phyloP scores from a whole-genome alignment of 805 yeast genomes.

The Saturnispora mendoncae region DNA sequence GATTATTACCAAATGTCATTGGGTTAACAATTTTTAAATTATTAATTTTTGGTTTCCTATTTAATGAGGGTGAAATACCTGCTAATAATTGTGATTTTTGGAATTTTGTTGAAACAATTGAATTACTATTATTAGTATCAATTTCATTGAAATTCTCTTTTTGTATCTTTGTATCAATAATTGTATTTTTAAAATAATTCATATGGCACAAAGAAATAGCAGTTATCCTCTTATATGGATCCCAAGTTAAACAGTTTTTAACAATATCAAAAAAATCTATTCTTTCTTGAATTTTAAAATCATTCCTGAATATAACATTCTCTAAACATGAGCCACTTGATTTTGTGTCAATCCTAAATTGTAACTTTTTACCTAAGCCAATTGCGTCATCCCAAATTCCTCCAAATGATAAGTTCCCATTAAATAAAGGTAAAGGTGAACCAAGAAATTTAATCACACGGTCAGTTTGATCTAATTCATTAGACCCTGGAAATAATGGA shows the following conservation, averaged over 20 bases:
- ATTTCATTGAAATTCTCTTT: slow-evolving; percentile 10
- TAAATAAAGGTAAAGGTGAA: slow-evolving; percentile 45
- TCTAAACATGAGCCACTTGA: slow-evolving; percentile 42
- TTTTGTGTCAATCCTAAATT: slow-evolving; percentile 5
- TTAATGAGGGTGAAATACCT: slow-evolving; percentile 7
- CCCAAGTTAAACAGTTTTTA: slow-evolving; percentile 59
- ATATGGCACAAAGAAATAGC: slow-evolving; percentile 39
- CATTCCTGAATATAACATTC: slow-evolving; percentile 38
- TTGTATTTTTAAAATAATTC: slow-evolving; percentile 46
- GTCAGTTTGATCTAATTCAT: slow-evolving; percentile 72
- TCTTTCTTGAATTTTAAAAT: slow-evolving; percentile 29
- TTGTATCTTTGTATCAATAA: slow-evolving; percentile 17
- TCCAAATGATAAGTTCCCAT: slow-evolving; percentile 49
- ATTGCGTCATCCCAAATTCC: slow-evolving; percentile 68
- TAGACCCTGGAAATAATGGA: slow-evolving; percentile 79
- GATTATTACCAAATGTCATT: background rate
- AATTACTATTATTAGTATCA: background rate
- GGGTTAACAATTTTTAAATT: background rate
- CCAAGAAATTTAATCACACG: slow-evolving; percentile 64
- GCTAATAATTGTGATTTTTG: slow-evolving; percentile 8
- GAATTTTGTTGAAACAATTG: background rate
- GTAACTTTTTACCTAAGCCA: slow-evolving; percentile 38
- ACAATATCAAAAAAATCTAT: slow-evolving; percentile 36
- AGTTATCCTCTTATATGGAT: slow-evolving; percentile 57
- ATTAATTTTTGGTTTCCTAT: background rate